These are phyloP conservation scores for Chiua sp. DNA, from an alignment of 1,284 basidiomycete species.

Conservation along the genomic window DNA sequence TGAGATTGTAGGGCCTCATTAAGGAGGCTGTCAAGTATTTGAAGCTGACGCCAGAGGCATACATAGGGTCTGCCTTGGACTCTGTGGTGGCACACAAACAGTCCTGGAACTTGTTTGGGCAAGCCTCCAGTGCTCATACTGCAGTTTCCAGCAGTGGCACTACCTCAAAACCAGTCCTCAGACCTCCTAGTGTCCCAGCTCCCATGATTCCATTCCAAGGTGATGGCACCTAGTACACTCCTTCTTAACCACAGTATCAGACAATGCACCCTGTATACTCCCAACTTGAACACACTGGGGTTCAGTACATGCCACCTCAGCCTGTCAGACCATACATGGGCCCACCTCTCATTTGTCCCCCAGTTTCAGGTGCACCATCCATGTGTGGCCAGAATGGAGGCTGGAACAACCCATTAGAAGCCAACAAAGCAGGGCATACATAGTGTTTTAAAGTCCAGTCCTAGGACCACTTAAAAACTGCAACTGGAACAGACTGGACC, in stretches of 20 bases:
- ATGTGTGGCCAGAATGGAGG: conserved; percentile 76
- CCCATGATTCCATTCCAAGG: conserved; percentile 18
- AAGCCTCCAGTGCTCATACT: conserved; percentile 1
- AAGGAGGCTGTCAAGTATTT: conserved; percentile 85
- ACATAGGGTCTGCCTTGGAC: conserved; percentile 67
- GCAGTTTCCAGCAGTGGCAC: conserved; percentile 32
- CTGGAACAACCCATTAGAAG: conserved; percentile 67
- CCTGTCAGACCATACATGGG: conserved; percentile 25
- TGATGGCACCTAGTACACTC: conserved; percentile 18
- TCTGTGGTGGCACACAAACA: conserved; percentile 70
- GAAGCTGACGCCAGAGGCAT: conserved; percentile 81
- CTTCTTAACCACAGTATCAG: conserved; percentile 12
- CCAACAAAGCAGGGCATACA: no score
- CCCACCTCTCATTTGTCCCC: conserved; percentile 24
- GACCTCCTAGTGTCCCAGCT: conserved; percentile 15
- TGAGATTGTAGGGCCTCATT: conserved; percentile 90
- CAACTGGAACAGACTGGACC: no score
- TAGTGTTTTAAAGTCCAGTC: no score
- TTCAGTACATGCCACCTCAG: conserved; percentile 47
- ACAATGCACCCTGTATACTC: conserved; percentile 7
- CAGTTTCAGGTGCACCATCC: conserved; percentile 36
- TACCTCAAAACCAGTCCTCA: conserved; percentile 13
- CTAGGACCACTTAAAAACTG: no score
- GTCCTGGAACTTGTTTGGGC: conserved; percentile 55
- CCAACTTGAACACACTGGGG: conserved; percentile 31